Base-by-base conservation (phyloP, 2,329 filamentous ascomycete species). In the Calycina herbarum region DNA sequence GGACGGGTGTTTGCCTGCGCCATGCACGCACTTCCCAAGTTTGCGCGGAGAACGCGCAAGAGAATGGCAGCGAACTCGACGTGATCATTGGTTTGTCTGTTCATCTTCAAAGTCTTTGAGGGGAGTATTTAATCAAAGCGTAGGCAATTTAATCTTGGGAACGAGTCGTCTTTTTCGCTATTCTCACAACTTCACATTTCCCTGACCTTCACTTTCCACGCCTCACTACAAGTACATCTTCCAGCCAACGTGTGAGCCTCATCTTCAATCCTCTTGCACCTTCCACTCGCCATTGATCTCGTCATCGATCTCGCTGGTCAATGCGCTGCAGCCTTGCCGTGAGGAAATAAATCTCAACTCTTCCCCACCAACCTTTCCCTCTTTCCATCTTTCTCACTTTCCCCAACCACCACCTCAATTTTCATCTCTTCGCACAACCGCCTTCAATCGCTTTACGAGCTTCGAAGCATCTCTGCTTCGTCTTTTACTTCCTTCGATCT, bases 21-120 rank as follows among this genome's bases (percentile, higher is more conserved):
- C 45, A 70, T 70, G 70, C 67, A 68, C 67, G 66, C 67, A 71
- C 68, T 70, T 65, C 67, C 67, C 54, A 33, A 35, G 15, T 54
- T 17, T 57, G 35, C 38, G 61, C 35, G 42, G 56, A 51, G 38
- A 38, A 61, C 64, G 66, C 61, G 59, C 48, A 48, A 59, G 57
- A 33, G 24, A 57, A 42, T 40, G 40, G 11, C 59, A 48, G 57
- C 29, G 48, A 56, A 27, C 67, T 62, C 48, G 66, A 70, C 68
- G 70, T 67, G 69, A 65, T 70, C 65, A 71, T 72, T 71, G 54
- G 54, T 57, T 10, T 57, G 5, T 6, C 13, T 29, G 11, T 54
- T 6, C 11, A 31, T 48, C 42, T 48, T 48, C n/a, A 5, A 48
- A 20, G n/a, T 20, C 17, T 48, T 48, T 48, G 42, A 48, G 17